Evolutionary conservation across 257 asterid genomes (phyloP).

Genomic region (Paulownia fortunei): DNA sequence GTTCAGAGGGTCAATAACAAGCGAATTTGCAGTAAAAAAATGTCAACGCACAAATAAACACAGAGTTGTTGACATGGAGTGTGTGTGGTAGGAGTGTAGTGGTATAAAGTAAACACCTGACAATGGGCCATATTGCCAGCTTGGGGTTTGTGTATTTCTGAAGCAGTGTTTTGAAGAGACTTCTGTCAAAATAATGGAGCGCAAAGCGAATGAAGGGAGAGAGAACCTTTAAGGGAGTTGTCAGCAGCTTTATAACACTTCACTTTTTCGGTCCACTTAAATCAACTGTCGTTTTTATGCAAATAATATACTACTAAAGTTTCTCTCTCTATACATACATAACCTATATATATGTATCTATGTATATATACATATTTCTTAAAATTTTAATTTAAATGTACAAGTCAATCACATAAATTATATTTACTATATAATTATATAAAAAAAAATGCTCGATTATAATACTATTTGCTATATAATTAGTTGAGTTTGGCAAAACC

Average conservation of each 20-base stretch:
- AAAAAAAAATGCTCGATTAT: too few relatives aligned
- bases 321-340: not conserved
- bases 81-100: conserved; percentile 7
- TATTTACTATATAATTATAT: too few relatives aligned
- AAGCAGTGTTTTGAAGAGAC: conserved; percentile 32
- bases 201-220: not conserved
- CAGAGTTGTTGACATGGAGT: not conserved
- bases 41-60: not conserved
- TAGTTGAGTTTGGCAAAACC: too few relatives aligned
- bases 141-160: conserved; percentile 36
- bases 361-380: too few relatives aligned
- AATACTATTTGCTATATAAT: too few relatives aligned
- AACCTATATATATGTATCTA: too few relatives aligned
- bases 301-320: not conserved
- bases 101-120: conserved; percentile 48
- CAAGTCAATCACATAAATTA: too few relatives aligned
- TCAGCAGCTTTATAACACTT: conserved; percentile 24
- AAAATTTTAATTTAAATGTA: too few relatives aligned
- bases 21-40: not conserved
- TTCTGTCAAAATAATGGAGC: conserved; percentile 37
- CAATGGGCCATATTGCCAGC: conserved; percentile 60
- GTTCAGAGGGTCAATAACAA: not conserved
- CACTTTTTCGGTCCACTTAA: not conserved
- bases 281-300: not conserved
- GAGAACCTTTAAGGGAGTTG: not conserved